phyloP scores from a whole-genome alignment of 305 asterid genomes.

The Fraxinus paxiana region DNA sequence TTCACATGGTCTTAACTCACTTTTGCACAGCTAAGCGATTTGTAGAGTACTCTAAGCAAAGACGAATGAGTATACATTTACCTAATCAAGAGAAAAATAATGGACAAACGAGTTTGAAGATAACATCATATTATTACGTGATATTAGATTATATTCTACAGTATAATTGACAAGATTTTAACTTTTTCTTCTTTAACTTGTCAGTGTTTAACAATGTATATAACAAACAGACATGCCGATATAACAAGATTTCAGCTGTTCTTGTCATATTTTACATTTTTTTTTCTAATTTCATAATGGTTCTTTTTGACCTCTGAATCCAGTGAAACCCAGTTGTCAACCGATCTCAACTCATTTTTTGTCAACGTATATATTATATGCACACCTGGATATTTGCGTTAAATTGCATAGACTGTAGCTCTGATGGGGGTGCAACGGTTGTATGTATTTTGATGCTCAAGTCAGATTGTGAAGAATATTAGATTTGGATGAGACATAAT shows the following conservation, averaged over 20 bases:
- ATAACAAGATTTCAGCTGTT: not conserved
- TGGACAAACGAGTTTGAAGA: not conserved
- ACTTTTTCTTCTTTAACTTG: not conserved
- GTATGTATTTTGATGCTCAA: no score
- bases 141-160: not conserved
- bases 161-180: not conserved
- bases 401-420: not conserved
- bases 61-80: not conserved
- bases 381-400: not conserved
- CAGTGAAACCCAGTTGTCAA: no score
- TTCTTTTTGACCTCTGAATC: not conserved
- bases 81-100: not conserved
- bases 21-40: slow-evolving; percentile 28
- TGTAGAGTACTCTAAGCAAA: slow-evolving; percentile 35
- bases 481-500: no score
- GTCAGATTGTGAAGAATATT: no score
- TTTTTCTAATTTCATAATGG: not conserved
- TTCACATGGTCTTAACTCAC: not conserved
- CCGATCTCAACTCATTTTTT: no score
- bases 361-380: not conserved
- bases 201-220: not conserved
- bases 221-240: not conserved
- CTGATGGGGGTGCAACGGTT: not conserved
- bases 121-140: not conserved
- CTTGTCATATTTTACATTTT: not conserved